Base-by-base conservation (phyloP, 2,329 filamentous ascomycete species). In the Teratosphaeriaceae sp. region DNA sequence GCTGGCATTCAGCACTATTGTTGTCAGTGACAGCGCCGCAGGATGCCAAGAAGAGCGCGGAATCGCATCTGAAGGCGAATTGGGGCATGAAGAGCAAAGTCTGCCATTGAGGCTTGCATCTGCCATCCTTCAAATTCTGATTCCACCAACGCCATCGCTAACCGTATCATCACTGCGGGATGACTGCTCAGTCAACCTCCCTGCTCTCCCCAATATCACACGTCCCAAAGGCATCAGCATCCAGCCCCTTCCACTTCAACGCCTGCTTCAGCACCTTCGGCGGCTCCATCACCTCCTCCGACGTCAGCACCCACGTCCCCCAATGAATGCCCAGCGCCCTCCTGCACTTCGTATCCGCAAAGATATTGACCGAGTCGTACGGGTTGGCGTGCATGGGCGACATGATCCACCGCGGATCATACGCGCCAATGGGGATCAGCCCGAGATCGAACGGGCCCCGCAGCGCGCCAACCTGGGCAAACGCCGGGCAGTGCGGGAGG, bases 391-490 rank as follows among this genome's bases (percentile, higher is more conserved):
- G 90, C 75, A 94, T 82, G 16, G 80, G 70, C 36, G 82, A 88
- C 72, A 92, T 89, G 49, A 92, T 65, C 55, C 65, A 74, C 19
- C 85, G 74, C 0, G 85, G 85, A 46, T 78, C 72, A 64, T 96
- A 96, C 2, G 89, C 90, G 41, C 90, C 90, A 53, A 97, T 96
- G 29, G 90, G 90, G 51, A 97, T 92, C 43, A 96, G 68, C 0
- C 90, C 90, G 5, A 97, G 76, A 62, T 96, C 88, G 57, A 96
- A 95, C 0, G 88, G 87, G 0, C 90, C 89, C 24, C 87, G 75
- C 40, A 83, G 74, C 13, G 79, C 68, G 48, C 90, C 90, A 49
- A 96, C 88, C 63, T 94, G 76, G 49, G 78, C 76, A 68, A 96
- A 96, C 38, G 88, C 87, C 6, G 89, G 89, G 60, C 86, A 94